Evolutionary conservation across 2,329 filamentous ascomycete genomes (phyloP), one percentile per base, ranked within the genome.

Genomic region (Cladophialophora chaetospira): DNA sequence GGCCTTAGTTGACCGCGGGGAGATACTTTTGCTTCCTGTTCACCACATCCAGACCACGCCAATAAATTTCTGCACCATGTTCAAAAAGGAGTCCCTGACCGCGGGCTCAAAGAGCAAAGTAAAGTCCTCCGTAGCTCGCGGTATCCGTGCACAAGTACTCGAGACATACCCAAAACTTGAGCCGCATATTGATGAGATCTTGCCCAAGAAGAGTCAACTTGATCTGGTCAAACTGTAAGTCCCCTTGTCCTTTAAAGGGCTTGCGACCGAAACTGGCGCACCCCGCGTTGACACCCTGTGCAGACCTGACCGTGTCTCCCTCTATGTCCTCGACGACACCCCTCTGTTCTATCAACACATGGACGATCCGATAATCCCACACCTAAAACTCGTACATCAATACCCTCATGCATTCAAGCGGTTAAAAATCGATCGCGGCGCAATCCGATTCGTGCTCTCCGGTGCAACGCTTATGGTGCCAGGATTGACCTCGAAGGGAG

Each of bases 381-480:
- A 97, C 73, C 86, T 99, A 10, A 83, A 83, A 45, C 85, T 97
- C 67, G 85, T 99, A 33, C 94, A 99, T 79, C 84, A 88, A 66
- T 97, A 93, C 77, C 94, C 94, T 8, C 78, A 85, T 65, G 88
- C 85, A 57, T 93, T 99, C 72, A 87, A 89, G 15, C 88, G 84
- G 50, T 81, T 99, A 56, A 88, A 92, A 57, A 96, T 97, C 72
- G 94, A 99, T 74, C 85, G 94, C 47, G 94, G 94, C 61, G 94
- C 94, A 4, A 97, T 99, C 69, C 89, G 94, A 60, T 99, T 99
- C 76, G 93, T 99, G 23, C 83, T 99, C 1, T 89, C 86, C 1
- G 94, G 94, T 42, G 94, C 94, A 0, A 91, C 93, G 11, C 86
- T 99, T 62, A 99, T 99, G 94, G 93, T 91, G 1, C 94, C 94